Percentiles rank a stretch among this genome's conserved stretches.
These are phyloP conservation scores for Penicillium crustosum DNA, from an alignment of 2,329 filamentous ascomycete genomes.

Conservation along the genomic window DNA sequence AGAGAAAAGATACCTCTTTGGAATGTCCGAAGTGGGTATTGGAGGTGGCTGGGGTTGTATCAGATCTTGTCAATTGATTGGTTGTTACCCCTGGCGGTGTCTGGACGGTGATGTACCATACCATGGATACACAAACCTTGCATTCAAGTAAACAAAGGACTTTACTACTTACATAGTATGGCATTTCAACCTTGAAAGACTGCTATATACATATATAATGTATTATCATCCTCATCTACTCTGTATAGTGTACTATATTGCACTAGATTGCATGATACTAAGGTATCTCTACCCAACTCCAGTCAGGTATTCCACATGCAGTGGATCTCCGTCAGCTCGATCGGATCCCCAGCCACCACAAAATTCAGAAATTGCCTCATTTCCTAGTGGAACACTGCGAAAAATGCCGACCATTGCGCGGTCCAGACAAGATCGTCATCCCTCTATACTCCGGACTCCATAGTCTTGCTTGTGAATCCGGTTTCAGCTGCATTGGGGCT, in stretches of 20 bases:
- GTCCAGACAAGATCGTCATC: conserved; percentile 20
- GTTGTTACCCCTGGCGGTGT: conserved; percentile 19
- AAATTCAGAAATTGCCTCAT: conserved; percentile 19
- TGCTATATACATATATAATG: too few relatives aligned
- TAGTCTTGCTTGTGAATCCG: conserved; percentile 15
- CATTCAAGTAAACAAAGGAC: conserved; percentile 8
- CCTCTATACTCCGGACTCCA: conserved; percentile 1
- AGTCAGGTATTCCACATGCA: conserved; percentile 7
- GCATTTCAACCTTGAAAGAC: too few relatives aligned
- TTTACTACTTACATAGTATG: too few relatives aligned
- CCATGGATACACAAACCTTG: conserved; percentile 1
- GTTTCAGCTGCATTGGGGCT: conserved; percentile 21
- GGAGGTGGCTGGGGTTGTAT: conserved; percentile 23
- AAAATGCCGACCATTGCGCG: conserved; percentile 13
- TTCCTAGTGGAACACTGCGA: conserved; percentile 14
- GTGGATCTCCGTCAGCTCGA: conserved; percentile 24
- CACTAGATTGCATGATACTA: conserved; percentile 4
- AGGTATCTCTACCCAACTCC: conserved; percentile 1
- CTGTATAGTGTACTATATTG: not conserved
- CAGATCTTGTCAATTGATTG: conserved; percentile 14
- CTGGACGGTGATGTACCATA: conserved; percentile 8
- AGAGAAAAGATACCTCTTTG: conserved; percentile 15
- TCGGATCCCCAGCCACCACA: conserved; percentile 25
- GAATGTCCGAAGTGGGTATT: conserved; percentile 24
- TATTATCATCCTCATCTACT: not conserved